Conservation (phyloP, 2,329 filamentous ascomycete genomes). For the Colletotrichum coccodes region DNA sequence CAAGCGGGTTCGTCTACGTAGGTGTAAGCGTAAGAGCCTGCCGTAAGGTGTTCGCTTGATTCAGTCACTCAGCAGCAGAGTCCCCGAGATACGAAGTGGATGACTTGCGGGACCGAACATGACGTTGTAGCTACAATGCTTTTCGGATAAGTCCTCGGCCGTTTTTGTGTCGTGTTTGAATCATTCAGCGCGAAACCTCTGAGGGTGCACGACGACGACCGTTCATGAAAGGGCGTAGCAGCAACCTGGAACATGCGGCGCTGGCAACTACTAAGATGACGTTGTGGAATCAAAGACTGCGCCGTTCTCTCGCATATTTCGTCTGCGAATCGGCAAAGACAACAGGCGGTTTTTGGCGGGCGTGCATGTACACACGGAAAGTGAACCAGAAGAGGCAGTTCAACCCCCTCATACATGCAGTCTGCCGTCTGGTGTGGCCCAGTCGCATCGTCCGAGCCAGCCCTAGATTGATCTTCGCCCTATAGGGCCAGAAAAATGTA, state of each 20-base stretch:
- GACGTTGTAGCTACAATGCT: background rate
- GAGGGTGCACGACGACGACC: background rate
- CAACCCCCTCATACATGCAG: conserved; percentile 14
- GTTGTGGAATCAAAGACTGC: conserved; percentile 6
- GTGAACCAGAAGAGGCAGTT: conserved; percentile 6
- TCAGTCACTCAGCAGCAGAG: conserved; percentile 1
- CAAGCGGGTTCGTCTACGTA: background rate
- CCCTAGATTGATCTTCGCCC: conserved; percentile 21
- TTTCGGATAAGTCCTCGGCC: background rate
- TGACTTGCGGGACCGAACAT: background rate
- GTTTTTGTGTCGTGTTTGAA: too few relatives aligned
- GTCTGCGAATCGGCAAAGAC: conserved; percentile 12
- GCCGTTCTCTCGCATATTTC: conserved; percentile 10
- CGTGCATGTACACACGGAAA: conserved; percentile 1
- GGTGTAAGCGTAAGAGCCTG: conserved; percentile 11
- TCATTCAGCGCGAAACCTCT: background rate
- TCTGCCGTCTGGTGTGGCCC: conserved; percentile 17
- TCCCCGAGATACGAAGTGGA: background rate
- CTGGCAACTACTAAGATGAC: background rate
- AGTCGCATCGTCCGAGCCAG: conserved; percentile 13
- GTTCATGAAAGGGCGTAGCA: background rate
- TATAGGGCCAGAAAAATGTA: conserved; percentile 14
- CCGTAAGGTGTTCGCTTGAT: background rate
- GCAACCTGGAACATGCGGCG: background rate
- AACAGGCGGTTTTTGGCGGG: background rate